A percentile compares a stretch with the other conserved stretches of the same genome.
These are phyloP conservation scores for Alternaria brassicicola DNA, from an alignment of 2,329 filamentous ascomycete genomes.

Conservation along the genomic window DNA sequence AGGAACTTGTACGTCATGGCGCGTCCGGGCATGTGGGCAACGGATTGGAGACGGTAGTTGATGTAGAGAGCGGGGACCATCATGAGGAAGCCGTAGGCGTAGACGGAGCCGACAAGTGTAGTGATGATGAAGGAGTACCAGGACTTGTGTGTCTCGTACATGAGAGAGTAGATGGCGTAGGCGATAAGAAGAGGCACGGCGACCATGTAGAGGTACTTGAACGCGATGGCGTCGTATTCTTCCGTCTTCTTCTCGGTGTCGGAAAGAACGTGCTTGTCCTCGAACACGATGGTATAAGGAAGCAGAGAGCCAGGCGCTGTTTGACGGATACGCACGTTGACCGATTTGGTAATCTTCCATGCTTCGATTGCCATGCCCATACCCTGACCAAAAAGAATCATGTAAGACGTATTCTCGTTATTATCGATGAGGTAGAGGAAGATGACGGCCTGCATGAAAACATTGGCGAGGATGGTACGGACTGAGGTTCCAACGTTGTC, in stretches of 20 bases:
- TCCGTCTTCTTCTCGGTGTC: conserved; percentile 98
- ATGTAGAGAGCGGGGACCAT: conserved; percentile 98
- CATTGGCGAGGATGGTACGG: conserved; percentile 93
- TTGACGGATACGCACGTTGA: conserved; percentile 81
- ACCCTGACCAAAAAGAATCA: conserved; percentile 94
- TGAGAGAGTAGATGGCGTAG: conserved; percentile 87
- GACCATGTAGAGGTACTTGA: conserved; percentile 93
- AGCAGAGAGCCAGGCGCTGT: conserved; percentile 71
- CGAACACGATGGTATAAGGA: conserved; percentile 82
- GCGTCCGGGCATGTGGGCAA: conserved; percentile 95
- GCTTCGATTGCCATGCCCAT: conserved; percentile 78
- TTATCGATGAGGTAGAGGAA: conserved; percentile 98
- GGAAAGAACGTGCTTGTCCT: conserved; percentile 95
- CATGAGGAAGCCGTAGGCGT: conserved; percentile 98
- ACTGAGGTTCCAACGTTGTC: conserved; percentile 97
- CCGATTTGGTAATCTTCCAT: conserved; percentile 97
- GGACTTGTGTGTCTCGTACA: conserved; percentile 95
- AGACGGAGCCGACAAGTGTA: conserved; percentile 92
- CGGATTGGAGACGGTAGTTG: conserved; percentile 91
- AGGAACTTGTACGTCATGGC: conserved; percentile 99
- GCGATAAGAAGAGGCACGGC: conserved; percentile 87
- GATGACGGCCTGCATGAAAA: conserved; percentile 96
- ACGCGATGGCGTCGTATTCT: conserved; percentile 97
- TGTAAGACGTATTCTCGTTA: conserved; percentile 97
- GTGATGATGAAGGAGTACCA: conserved; percentile 98